Evolutionary conservation across 495 filamentous ascomycete genomes (phyloP), one percentile per base, ranked within the genome.

Genomic region (Neurospora sp.): DNA sequence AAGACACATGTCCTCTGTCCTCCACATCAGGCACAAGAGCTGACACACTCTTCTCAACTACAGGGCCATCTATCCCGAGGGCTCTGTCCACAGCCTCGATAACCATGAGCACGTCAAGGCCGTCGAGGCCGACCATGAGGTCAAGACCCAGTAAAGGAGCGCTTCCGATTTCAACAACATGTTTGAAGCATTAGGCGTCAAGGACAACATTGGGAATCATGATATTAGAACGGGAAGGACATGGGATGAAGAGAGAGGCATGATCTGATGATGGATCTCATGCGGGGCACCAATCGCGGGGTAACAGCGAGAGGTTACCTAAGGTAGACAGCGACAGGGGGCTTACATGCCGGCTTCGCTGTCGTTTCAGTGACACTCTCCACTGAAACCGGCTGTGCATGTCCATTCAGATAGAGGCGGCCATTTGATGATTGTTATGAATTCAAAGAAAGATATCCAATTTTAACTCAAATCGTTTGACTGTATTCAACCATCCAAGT

Each of bases 61-160:
- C 72, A 98, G 95, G 68, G 94, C 93, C 72, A 87, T 88, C 46
- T 91, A 92, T 78, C 90, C 91, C 11, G 88, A 88, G 3, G 91
- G 91, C 75, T 80, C 84, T 5, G 84, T 96, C 18, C 73, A 77
- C 4, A 86, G 88, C 3, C 83, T 98, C 69, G 83, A 88, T 74
- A 84, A 82, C 35, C 85, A 89, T 81, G 88, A 92, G 18, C 86
- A 94, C 72, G 84, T 97, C 78, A 86, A 92, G 70, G 78, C 39
- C 42, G 90, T 97, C 39, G 95, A 98, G 85, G 72, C 79, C 74
- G 93, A 97, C 80, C 80, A 81, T 8, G 88, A 89, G 74, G 88
- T 96, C 20, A 88, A 74, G 74, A 96, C 88, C 16, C 92, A 96
- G 85, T 94, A 88, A 78, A 77, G 8, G 70, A 27, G 22, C 53